Evolutionary conservation across 228 moss, liverwort and hornwort genomes (phyloP).

Genomic region (Sphagnum magellanicum): DNA sequence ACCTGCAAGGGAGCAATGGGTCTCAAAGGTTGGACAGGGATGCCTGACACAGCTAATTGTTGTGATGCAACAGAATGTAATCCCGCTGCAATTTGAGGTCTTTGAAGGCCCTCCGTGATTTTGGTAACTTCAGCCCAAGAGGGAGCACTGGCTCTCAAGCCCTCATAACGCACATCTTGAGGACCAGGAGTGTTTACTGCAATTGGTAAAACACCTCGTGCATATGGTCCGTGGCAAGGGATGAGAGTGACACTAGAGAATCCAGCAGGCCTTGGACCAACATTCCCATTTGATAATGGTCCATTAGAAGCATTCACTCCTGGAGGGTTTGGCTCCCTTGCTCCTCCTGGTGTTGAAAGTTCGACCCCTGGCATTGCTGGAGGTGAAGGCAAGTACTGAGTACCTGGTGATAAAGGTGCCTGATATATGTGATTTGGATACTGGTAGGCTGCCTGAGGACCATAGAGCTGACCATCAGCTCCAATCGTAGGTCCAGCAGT

Average conservation of each 20-base stretch:
- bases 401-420: constrained; percentile 83
- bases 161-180: constrained; percentile 89
- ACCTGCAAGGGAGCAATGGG: constrained; percentile 83
- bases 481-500: constrained; percentile 88
- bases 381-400: constrained; percentile 70
- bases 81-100: constrained; percentile 53
- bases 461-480: constrained; percentile 95
- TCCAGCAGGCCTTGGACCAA: constrained; percentile 59
- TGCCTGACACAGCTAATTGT: constrained; percentile 62
- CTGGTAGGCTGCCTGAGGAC: constrained; percentile 80
- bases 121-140: constrained; percentile 93
- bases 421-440: constrained; percentile 82
- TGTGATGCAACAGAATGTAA: constrained; percentile 75
- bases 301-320: constrained; percentile 73
- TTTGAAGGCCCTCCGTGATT: constrained; percentile 71
- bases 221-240: constrained; percentile 80
- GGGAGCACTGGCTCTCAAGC: constrained; percentile 75
- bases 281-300: constrained; percentile 38
- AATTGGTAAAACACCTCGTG: constrained; percentile 81
- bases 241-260: constrained; percentile 75
- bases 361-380: constrained; percentile 58
- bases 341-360: constrained; percentile 52
- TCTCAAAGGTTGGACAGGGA: constrained; percentile 69
- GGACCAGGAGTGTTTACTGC: constrained; percentile 63
- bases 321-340: constrained; percentile 81